Conservation (phyloP, 2,329 filamentous ascomycete genomes). For the Pyricularia grisea region DNA sequence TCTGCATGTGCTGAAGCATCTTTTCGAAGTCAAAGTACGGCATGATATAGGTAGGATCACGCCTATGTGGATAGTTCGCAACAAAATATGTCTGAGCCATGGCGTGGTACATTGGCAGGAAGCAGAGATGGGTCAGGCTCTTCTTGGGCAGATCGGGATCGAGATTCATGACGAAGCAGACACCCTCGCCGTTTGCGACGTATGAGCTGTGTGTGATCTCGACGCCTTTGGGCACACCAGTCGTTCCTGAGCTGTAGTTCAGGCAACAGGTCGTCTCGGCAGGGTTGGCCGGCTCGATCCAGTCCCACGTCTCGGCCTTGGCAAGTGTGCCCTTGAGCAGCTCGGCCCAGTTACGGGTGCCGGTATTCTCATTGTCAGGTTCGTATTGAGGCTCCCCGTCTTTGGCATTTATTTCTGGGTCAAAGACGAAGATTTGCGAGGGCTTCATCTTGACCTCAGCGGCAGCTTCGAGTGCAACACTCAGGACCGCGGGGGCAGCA, state of each 20-base stretch:
- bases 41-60: conserved; percentile 71
- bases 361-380: conserved; percentile 8
- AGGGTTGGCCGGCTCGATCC: conserved; percentile 46
- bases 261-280: conserved; percentile 52
- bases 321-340: conserved; percentile 35
- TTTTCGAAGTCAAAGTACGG: conserved; percentile 64
- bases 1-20: conserved; percentile 59
- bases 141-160: conserved; percentile 34
- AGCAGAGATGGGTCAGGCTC: conserved; percentile 44
- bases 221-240: conserved; percentile 76
- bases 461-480: conserved; percentile 59
- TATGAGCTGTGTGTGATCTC: conserved; percentile 72
- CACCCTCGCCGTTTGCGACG: conserved; percentile 59
- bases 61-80: conserved; percentile 43
- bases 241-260: conserved; percentile 74
- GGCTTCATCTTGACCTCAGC: conserved; percentile 42
- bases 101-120: conserved; percentile 70
- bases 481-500: conserved; percentile 48
- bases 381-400: neutral
- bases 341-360: conserved; percentile 54
- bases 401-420: conserved; percentile 20
- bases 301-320: conserved; percentile 49
- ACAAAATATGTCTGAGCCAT: conserved; percentile 65
- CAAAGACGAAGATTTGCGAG: conserved; percentile 55
- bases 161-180: conserved; percentile 35